Evolutionary conservation across 805 yeast genomes (phyloP), one percentile per base, ranked within the genome.

Genomic region (Suhomyces prunicola): DNA sequence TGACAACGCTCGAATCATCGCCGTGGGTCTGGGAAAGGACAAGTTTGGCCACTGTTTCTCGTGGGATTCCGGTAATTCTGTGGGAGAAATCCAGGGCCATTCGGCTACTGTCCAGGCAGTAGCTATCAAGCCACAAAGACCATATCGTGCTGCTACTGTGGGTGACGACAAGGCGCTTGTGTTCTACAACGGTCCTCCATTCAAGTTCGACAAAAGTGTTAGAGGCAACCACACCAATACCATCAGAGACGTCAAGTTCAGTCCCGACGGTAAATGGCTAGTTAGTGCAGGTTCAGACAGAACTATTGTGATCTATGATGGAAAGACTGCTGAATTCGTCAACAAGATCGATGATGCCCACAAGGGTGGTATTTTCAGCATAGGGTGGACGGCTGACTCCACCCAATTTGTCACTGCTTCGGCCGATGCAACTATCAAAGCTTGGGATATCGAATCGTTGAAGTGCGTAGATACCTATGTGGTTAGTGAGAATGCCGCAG

Each of bases 31-130:
- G 60, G 99, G 98, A 48, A 87, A 87, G 59, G 97, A 91, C 61
- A 81, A 88, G 55, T 92, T 83, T 65, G 99, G 98, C 6, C 97
- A 88, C 60, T 91, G 96, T 57, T 90, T 93, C 68, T 84, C 96
- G 6, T 88, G 87, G 81, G 99, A 94, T 65, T 82, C 96, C 1
- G 99, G 99, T 55, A 94, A 94, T 70, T 84, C 97, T n/a, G 85
- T 94, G 44, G 99, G 99, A 51, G 98, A 94, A 66, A 86, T 93
- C 61, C 85, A 91, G 47, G 99, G 99, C 23, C 99, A 94, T 67
- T 80, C 93, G 15, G 85, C 90, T 24, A 83, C 81, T 46, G 83
- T 93, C 64, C 90, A 88, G 64, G 90, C 94, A 0, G 96, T 91
- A 19, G 83, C 87, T 53, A 86, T 93, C 58, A 86, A 87, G 64